Percentiles rank a stretch among this genome's conserved stretches.
These are phyloP conservation scores for Pogostemon cablin DNA, from an alignment of 257 asterid genomes.

Conservation along the genomic window DNA sequence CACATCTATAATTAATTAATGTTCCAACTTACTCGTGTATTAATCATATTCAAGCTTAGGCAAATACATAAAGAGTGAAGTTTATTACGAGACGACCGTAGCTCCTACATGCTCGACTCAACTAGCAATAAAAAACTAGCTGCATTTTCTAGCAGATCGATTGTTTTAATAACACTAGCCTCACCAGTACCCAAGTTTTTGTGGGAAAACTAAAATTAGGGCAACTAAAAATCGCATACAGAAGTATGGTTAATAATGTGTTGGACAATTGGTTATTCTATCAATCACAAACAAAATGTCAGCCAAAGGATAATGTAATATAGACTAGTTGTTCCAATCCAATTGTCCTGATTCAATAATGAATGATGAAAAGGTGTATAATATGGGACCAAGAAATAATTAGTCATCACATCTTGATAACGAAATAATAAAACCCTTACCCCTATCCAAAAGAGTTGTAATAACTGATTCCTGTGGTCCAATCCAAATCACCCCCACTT, in stretches of 20 bases:
- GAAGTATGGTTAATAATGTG: too few relatives aligned
- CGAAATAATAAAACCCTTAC: constrained; percentile 35
- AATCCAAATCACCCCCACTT: constrained; percentile 26
- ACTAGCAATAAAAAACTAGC: too few relatives aligned
- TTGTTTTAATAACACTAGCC: too few relatives aligned
- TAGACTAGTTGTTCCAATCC: neutral
- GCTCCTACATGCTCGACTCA: too few relatives aligned
- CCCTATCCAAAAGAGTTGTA: constrained; percentile 26
- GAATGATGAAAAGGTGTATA: constrained; percentile 21
- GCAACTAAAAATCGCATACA: too few relatives aligned
- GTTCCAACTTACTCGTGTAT: neutral
- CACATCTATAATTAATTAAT: neutral
- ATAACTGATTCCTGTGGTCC: constrained; percentile 34
- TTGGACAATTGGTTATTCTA: neutral
- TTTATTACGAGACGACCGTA: too few relatives aligned
- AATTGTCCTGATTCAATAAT: constrained; percentile 27
- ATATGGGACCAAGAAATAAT: constrained; percentile 29
- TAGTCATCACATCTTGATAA: constrained; percentile 39
- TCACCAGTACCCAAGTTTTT: too few relatives aligned
- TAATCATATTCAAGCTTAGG: too few relatives aligned
- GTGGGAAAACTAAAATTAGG: too few relatives aligned
- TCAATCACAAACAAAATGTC: neutral
- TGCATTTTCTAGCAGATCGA: too few relatives aligned
- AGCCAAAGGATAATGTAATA: neutral
- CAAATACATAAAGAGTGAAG: too few relatives aligned